Evolutionary conservation across 2,329 filamentous ascomycete genomes (phyloP).

Genomic region (Colletotrichum musae): DNA sequence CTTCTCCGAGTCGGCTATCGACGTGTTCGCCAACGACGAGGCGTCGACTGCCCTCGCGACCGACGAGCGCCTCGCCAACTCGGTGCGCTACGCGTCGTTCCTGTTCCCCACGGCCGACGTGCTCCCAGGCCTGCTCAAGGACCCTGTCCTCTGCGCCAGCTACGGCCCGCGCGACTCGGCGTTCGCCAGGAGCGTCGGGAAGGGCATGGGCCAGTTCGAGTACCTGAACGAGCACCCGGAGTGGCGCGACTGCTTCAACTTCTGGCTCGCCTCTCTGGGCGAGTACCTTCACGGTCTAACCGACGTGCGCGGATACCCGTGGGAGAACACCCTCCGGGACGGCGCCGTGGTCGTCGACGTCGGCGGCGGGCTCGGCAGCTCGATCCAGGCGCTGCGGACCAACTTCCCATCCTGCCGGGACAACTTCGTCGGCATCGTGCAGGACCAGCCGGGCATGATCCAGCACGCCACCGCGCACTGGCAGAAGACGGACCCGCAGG

Average conservation of each 20-base stretch:
- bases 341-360: conserved; percentile 31
- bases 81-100: conserved; percentile 33
- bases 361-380: conserved; percentile 35
- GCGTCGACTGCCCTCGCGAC: conserved; percentile 30
- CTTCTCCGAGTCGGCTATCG: conserved; percentile 27
- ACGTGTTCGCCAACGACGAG: conserved; percentile 33
- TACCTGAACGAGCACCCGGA: conserved; percentile 33
- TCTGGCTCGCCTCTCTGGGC: conserved; percentile 25
- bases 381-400: conserved; percentile 25
- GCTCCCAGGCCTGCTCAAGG: conserved; percentile 22
- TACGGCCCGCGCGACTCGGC: conserved; percentile 28
- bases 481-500: conserved; percentile 28
- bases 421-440: conserved; percentile 30
- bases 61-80: conserved; percentile 23
- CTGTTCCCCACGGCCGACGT: conserved; percentile 32
- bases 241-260: conserved; percentile 32
- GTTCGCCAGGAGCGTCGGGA: conserved; percentile 28
- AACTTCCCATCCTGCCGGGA: conserved; percentile 14
- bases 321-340: conserved; percentile 19
- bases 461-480: conserved; percentile 27
- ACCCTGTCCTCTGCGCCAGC: conserved; percentile 28
- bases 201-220: conserved; percentile 35
- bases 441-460: conserved; percentile 37
- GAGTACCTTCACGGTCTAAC: conserved; percentile 32
- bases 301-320: conserved; percentile 33